Conservation (phyloP, 1,284 basidiomycete genomes). For the Neotropicomus parvogracilis region DNA sequence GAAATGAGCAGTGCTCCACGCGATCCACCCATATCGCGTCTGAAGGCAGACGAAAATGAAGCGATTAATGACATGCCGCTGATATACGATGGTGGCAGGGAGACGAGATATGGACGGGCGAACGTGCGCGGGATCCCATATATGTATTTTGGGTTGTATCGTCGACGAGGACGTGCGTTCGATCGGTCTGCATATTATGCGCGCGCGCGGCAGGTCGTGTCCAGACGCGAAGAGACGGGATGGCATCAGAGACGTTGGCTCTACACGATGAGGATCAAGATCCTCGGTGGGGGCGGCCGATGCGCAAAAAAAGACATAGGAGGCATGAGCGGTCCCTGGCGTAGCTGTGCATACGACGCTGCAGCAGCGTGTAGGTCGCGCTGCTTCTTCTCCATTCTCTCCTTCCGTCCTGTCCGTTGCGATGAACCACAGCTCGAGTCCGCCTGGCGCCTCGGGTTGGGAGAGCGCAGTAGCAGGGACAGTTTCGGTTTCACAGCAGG, state of each 20-base stretch:
- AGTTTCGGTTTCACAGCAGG: not conserved
- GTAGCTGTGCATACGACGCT: conserved; percentile 12
- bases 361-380: conserved; percentile 27
- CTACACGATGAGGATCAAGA: conserved; percentile 3
- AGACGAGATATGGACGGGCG: not conserved
- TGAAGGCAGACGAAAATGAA: conserved; percentile 8
- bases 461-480: not conserved
- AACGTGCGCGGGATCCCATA: conserved; percentile 12
- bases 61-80: not conserved
- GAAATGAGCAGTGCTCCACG: conserved; percentile 22
- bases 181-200: conserved; percentile 4
- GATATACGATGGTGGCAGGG: conserved; percentile 5
- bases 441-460: conserved; percentile 11
- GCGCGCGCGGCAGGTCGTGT: not conserved
- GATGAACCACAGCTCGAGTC: conserved; percentile 6
- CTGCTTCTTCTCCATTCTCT: conserved; percentile 24
- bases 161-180: not conserved
- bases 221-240: not conserved
- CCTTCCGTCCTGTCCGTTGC: not conserved
- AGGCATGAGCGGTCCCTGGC: not conserved
- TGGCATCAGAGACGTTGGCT: conserved; percentile 5
- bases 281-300: not conserved
- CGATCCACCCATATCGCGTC: conserved; percentile 12
- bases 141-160: not conserved
- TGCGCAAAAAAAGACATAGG: not conserved